These are phyloP conservation scores for Ambrosiella cleistominuta DNA, from an alignment of 2,329 filamentous ascomycete genomes.

Conservation along the genomic window DNA sequence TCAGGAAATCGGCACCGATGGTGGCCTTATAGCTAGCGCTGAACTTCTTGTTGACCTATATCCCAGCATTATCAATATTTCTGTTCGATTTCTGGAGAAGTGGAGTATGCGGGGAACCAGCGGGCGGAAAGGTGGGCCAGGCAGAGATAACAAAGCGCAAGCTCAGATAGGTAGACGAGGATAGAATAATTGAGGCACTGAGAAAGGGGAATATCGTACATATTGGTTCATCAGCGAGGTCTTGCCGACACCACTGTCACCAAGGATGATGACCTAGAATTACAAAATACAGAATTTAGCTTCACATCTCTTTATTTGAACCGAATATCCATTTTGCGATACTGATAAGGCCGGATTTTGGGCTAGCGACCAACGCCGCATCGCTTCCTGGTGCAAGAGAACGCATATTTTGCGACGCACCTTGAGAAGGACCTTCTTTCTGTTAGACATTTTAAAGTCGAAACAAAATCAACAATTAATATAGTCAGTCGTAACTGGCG, in stretches of 20 bases:
- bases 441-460: slow-evolving; percentile 47
- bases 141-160: neutral
- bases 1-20: slow-evolving; percentile 95
- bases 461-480: neutral
- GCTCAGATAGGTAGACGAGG: neutral
- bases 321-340: neutral
- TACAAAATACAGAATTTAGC: slow-evolving; percentile 2
- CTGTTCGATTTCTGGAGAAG: too few species aligned
- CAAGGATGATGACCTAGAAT: slow-evolving; percentile 88
- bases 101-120: neutral
- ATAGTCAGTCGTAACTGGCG: neutral
- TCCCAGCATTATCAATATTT: neutral
- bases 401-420: slow-evolving; percentile 26
- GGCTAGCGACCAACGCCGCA: neutral
- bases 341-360: neutral
- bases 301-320: neutral
- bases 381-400: neutral
- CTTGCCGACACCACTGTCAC: slow-evolving; percentile 97
- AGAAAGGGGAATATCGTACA: slow-evolving; percentile 39
- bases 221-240: slow-evolving; percentile 99
- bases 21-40: slow-evolving; percentile 99
- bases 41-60: slow-evolving; percentile 98
- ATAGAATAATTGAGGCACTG: neutral
- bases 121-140: neutral
- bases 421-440: slow-evolving; percentile 86